phyloP scores from a whole-genome alignment of 2,329 filamentous ascomycete species.

The Simplicillium sp. region DNA sequence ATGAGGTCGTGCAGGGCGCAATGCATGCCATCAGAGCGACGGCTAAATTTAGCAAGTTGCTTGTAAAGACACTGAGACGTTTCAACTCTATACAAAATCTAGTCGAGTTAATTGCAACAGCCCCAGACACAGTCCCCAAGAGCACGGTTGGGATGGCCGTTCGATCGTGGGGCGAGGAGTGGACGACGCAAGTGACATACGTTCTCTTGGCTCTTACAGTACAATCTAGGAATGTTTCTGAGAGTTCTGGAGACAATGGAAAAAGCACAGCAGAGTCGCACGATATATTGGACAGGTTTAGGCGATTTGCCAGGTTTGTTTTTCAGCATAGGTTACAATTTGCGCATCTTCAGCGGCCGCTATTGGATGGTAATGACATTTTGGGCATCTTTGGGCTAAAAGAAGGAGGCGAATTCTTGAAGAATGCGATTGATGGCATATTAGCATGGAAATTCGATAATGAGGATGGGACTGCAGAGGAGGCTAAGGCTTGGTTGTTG shows the following conservation, averaged over 20 bases:
- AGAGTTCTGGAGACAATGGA: neutral
- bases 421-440: slow-evolving; percentile 4
- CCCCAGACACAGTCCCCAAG: neutral
- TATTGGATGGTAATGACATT: slow-evolving; percentile 9
- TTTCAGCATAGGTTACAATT: slow-evolving; percentile 3
- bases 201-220: slow-evolving; percentile 6
- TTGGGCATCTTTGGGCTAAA: slow-evolving; percentile 6
- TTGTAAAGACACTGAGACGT: slow-evolving; percentile 6
- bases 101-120: neutral
- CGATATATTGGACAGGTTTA: slow-evolving; percentile 1
- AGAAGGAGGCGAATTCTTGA: slow-evolving; percentile 8
- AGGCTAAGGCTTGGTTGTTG: slow-evolving; percentile 8
- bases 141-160: slow-evolving; percentile 10
- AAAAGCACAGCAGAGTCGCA: neutral
- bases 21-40: slow-evolving; percentile 5
- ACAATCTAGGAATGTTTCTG: neutral
- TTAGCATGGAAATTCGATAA: slow-evolving; percentile 11
- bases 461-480: slow-evolving; percentile 3
- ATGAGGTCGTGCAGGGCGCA: slow-evolving; percentile 7
- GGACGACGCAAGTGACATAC: slow-evolving; percentile 8
- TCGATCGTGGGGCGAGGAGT: slow-evolving; percentile 9
- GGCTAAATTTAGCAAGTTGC: slow-evolving; percentile 4
- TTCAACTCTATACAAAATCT: slow-evolving; percentile 6
- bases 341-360: slow-evolving; percentile 3
- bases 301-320: slow-evolving; percentile 6